A percentile compares a stretch with the other conserved stretches of the same genome.
These are phyloP conservation scores for Salix brachista DNA, from an alignment of 345 rosid species.

Conservation along the genomic window DNA sequence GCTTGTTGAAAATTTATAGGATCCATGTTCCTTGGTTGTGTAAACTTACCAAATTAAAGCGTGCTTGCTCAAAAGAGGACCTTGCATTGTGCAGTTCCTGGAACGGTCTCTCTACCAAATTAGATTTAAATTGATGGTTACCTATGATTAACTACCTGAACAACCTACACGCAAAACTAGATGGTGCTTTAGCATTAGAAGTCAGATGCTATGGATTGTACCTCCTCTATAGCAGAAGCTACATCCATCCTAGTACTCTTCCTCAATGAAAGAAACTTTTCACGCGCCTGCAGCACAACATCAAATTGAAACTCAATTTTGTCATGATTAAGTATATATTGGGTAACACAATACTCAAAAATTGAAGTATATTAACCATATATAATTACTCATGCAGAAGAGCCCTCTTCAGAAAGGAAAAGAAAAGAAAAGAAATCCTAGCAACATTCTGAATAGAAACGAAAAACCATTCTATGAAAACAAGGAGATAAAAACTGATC, in stretches of 20 bases:
- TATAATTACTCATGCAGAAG: not conserved
- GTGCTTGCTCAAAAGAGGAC: conserved; percentile 63
- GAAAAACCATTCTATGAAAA: not conserved
- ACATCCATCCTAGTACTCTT: conserved; percentile 69
- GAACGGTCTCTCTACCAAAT: conserved; percentile 46
- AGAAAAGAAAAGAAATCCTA: not conserved
- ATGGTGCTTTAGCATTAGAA: conserved; percentile 8
- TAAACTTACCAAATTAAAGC: conserved; percentile 57
- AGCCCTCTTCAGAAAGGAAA: not conserved
- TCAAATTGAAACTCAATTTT: conserved; percentile 12
- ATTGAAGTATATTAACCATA: not conserved
- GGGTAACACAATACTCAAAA: not conserved
- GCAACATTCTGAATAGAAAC: not conserved
- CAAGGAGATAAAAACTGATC: no score
- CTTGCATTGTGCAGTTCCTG: conserved; percentile 69
- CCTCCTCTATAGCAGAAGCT: conserved; percentile 68
- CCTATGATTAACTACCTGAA: conserved; percentile 18
- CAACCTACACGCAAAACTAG: conserved; percentile 12
- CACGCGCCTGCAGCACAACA: conserved; percentile 55
- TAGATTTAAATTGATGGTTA: conserved; percentile 36
- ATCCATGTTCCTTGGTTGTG: not conserved
- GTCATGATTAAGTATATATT: not conserved
- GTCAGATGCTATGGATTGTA: conserved; percentile 17
- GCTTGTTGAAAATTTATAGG: not conserved
- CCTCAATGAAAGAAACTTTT: conserved; percentile 68